Evolutionary conservation across 441 rosid species (phyloP).

Genomic region (Adansonia gregorii): DNA sequence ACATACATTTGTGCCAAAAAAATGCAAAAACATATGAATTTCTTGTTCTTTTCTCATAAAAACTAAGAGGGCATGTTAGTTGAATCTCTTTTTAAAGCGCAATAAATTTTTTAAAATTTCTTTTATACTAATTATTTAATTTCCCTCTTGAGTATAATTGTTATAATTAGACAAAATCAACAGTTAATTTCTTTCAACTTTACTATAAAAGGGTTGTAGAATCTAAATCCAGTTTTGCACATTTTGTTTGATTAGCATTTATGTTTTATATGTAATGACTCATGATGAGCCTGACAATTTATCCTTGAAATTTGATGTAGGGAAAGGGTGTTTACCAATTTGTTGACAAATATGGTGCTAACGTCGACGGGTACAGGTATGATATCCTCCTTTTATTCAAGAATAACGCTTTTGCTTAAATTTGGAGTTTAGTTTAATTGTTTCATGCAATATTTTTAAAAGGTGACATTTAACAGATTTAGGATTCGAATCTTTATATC

Average conservation of each 20-base stretch:
- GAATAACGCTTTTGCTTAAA: neutral
- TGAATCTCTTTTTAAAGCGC: too few species aligned
- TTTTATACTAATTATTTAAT: too few species aligned
- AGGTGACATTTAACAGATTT: too few species aligned
- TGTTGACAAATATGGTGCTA: conserved; percentile 95
- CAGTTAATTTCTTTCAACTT: neutral
- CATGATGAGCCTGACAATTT: neutral
- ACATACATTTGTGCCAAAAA: neutral
- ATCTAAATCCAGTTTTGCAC: neutral
- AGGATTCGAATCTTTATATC: too few species aligned
- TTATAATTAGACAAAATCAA: too few species aligned
- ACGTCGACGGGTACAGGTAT: conserved; percentile 93
- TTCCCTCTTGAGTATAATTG: neutral
- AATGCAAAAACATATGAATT: neutral
- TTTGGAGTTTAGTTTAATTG: too few species aligned
- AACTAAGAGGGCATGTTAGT: too few species aligned
- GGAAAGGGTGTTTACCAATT: conserved; percentile 97
- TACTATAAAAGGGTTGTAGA: neutral
- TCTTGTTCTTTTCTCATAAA: too few species aligned
- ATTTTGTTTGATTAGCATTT: neutral
- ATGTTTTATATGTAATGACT: neutral
- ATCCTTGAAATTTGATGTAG: conserved; percentile 39
- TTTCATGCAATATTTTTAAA: too few species aligned
- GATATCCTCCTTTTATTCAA: neutral
- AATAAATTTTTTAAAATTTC: neutral